Base-by-base conservation (phyloP, 805 yeast genomes). In the Candida suzukii region DNA sequence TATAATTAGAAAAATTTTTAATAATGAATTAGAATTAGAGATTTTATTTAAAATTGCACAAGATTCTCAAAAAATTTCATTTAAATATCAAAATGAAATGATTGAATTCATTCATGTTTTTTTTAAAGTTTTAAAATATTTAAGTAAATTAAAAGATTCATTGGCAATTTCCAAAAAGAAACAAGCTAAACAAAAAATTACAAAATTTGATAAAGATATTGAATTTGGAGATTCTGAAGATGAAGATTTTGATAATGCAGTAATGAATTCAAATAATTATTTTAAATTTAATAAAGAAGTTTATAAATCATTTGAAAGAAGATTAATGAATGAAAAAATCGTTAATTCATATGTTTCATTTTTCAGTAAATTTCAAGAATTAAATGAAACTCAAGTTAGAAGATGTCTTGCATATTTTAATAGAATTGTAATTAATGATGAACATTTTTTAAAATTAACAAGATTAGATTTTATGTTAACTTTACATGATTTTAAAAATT, bases 401-500 rank as follows among this genome's bases (percentile, higher is more conserved):
- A 70, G 73, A 37, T 79, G 83, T 11, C 55, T 93, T 9, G 67
- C 82, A 1, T 91, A 76, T 53, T 78, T 88, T 53, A 87, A 85
- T 53, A 67, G 85, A 25, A 60, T 87, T 1, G 78, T 88, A 48
- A 79, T 82, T 37, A 70, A 77, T 37, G 71, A 76, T 32, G 81
- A 83, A 43, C 71, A 69, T 39, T 51, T 60, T 20, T 66, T 79
- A 0, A 61, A 74, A 27, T 58, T 85, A 27, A 80, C 71, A 51
- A 66, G 96, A 39, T 55, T 93, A 27, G 96, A 90, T 56, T 78
- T 93, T 54, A 73, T 91, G 72, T 56, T 70, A 14, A 53, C 73
- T 2, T 55, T 85, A 1, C 73, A 78, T 51, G 67, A 73, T 22
- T 63, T 83, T 51, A 61, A 70, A 22, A 64, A 65, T 26, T 78